These are phyloP conservation scores for Fusarium poae DNA, from an alignment of 2,329 filamentous ascomycete species.

Conservation along the genomic window DNA sequence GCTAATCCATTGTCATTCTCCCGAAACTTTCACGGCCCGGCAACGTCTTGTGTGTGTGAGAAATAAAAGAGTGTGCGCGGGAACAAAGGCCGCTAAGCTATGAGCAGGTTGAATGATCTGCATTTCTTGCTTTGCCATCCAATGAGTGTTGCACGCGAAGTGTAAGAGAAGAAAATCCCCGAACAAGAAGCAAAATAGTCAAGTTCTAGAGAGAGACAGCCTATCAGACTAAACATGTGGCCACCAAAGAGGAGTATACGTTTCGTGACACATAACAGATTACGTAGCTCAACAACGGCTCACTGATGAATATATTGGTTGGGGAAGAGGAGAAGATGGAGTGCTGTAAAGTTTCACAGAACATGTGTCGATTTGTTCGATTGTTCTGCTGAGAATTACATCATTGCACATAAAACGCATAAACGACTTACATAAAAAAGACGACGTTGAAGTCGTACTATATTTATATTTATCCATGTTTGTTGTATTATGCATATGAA, in stretches of 20 bases:
- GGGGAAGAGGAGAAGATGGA: neutral
- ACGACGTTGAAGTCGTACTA: conserved; percentile 11
- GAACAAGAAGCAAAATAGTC: conserved; percentile 30
- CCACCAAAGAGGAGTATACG: neutral
- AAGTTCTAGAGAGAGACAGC: conserved; percentile 3
- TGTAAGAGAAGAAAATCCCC: conserved; percentile 19
- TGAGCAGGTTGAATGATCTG: conserved; percentile 31
- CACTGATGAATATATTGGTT: neutral
- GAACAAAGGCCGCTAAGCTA: conserved; percentile 34
- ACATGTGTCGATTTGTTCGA: conserved; percentile 23
- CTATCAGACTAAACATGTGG: conserved; percentile 35
- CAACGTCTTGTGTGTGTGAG: conserved; percentile 35
- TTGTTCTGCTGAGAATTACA: conserved; percentile 24
- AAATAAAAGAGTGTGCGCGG: conserved; percentile 29
- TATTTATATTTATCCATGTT: neutral
- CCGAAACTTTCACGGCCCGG: conserved; percentile 42
- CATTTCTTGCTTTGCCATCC: conserved; percentile 28
- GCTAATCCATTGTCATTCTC: conserved; percentile 20
- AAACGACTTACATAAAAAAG: conserved; percentile 13
- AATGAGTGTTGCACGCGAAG: conserved; percentile 34
- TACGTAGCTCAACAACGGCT: conserved; percentile 17
- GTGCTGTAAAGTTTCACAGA: conserved; percentile 14
- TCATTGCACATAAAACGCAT: conserved; percentile 29
- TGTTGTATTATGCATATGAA: neutral
- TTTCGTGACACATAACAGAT: conserved; percentile 25